Evolutionary conservation across 805 yeast species (phyloP).

Genomic region (Yamadazyma paraphyllophila): DNA sequence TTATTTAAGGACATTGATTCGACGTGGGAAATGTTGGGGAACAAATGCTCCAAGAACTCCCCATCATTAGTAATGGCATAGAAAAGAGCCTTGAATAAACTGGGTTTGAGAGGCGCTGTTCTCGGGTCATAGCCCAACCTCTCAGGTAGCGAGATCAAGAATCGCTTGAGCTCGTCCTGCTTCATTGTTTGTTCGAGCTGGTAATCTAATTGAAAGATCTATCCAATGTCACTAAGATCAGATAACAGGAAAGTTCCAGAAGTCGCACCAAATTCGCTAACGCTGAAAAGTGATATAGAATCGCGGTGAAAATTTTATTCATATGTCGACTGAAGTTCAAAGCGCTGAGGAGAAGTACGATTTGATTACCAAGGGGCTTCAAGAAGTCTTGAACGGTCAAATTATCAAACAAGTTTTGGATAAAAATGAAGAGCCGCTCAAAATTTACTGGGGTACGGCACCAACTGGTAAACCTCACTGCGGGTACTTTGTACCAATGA

Average conservation of each 20-base stretch:
- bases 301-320: conserved; percentile 1
- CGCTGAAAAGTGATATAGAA: neutral
- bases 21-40: conserved; percentile 26
- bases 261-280: neutral
- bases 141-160: conserved; percentile 27
- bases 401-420: conserved; percentile 83
- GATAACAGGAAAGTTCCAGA: conserved; percentile 3
- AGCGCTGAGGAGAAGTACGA: conserved; percentile 58
- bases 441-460: conserved; percentile 98
- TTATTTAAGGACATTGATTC: conserved; percentile 16
- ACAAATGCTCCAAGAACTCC: conserved; percentile 26
- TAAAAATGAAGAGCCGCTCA: conserved; percentile 76
- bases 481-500: conserved; percentile 98
- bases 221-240: neutral
- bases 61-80: conserved; percentile 40
- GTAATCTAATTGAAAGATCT: neutral
- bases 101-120: conserved; percentile 15
- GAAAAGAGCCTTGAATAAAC: conserved; percentile 29
- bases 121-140: conserved; percentile 14
- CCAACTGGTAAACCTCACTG: conserved; percentile 99
- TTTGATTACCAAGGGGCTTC: conserved; percentile 80
- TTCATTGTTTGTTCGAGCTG: conserved; percentile 14
- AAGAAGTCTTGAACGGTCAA: conserved; percentile 86
- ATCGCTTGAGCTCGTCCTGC: conserved; percentile 22
- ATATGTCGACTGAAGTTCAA: conserved; percentile 1